These are phyloP conservation scores for Pichia sp. DNA, from an alignment of 1,139 yeast genomes.

Conservation along the genomic window DNA sequence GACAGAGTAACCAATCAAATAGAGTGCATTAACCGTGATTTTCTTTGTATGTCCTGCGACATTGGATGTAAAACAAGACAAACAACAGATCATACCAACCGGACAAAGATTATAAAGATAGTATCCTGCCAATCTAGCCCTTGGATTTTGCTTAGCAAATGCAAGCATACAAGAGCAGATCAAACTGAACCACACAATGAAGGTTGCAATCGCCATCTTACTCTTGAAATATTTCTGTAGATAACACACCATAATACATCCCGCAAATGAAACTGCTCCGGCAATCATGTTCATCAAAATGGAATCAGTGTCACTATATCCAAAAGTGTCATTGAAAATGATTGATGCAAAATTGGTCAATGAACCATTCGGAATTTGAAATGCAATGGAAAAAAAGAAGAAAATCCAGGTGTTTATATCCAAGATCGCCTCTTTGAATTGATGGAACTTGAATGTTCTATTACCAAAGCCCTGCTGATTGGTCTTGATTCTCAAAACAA, in stretches of 20 bases:
- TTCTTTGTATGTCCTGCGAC: background rate
- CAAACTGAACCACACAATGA: background rate
- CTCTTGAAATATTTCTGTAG: background rate
- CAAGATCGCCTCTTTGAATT: background rate
- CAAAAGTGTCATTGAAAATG: background rate
- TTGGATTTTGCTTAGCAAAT: background rate
- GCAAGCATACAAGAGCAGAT: background rate
- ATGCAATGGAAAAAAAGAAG: background rate
- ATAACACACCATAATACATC: background rate
- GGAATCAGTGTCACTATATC: background rate
- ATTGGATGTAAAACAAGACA: background rate
- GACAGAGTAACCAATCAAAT: background rate
- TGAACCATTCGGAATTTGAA: background rate
- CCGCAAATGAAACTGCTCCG: background rate
- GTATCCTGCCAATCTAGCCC: background rate
- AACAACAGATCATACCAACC: background rate
- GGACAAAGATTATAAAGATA: background rate
- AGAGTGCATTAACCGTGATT: background rate
- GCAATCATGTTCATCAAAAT: background rate
- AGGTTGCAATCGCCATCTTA: background rate
- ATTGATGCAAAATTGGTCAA: background rate
- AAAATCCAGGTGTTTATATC: background rate
- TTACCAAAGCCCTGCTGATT: background rate
- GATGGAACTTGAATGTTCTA: background rate
- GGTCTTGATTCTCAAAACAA: background rate